Base-by-base conservation (phyloP, 768 basidiomycete species). In the Roridomyces roridus region DNA sequence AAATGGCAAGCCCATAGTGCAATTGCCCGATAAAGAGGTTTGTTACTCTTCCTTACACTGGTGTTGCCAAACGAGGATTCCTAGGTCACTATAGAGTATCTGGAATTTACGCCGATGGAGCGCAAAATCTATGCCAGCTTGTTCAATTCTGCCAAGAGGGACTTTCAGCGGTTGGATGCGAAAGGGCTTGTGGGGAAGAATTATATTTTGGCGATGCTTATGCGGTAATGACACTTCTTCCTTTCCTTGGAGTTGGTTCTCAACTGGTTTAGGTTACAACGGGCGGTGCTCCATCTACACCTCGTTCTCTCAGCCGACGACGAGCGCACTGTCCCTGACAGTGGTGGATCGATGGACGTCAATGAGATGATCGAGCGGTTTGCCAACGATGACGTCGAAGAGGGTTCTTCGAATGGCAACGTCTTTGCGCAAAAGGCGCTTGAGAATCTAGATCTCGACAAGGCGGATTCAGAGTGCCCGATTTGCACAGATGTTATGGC, bases 191-290 rank as follows among this genome's bases (percentile, higher is more conserved):
- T 92, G 26, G 84, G 86, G 62, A 91, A 85, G 68, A 93, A 94
- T 64, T 89, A 91, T 70, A 93, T 95, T 68, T 82, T 98, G 65
- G 93, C 95, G 12, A 94, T 96, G 90, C 79, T 98, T 26, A 96
- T 96, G 92, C 84, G 88, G 94, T 94, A 51, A 23, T 82, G 72
- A 29, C 2, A 15, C 52, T 37, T 51, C 21, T 6, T 44, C n/a
- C 25, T 46, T 17, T 3, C n/a, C n/a, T n/a, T n/a, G n/a, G n/a
- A n/a, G n/a, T n/a, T n/a, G n/a, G n/a, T n/a, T n/a, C n/a, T n/a
- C n/a, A n/a, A n/a, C n/a, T n/a, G n/a, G n/a, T n/a, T n/a, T n/a
- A 94, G 92, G 57, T 72, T 97, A 25, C 89, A 96, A 28, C 93
- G 94, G 51, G 95, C 95, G 9, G 95, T 97, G 4, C 80, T 97